Percentiles rank a stretch among this genome's conserved stretches.
Evolutionary conservation across 2,329 filamentous ascomycete species (phyloP).

Genomic region (Penicillium sp.): DNA sequence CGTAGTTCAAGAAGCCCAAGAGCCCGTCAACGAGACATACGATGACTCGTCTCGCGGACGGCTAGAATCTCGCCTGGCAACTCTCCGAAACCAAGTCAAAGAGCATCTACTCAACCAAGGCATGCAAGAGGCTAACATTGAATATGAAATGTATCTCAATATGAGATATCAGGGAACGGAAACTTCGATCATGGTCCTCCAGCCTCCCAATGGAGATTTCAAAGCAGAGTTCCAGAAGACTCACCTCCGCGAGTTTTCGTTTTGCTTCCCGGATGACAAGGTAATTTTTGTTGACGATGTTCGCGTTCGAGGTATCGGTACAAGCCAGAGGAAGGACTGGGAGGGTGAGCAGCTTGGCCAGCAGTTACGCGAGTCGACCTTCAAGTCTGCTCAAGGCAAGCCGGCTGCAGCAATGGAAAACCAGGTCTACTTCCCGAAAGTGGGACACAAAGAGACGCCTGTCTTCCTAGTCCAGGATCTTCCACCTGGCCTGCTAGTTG

Average conservation of each 20-base stretch:
- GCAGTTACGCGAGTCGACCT: conserved; percentile 58
- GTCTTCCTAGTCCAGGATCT: conserved; percentile 40
- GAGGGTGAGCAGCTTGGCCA: conserved; percentile 65
- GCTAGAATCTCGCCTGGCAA: conserved; percentile 54
- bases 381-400: conserved; percentile 34
- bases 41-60: conserved; percentile 44
- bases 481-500: conserved; percentile 20
- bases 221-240: conserved; percentile 81
- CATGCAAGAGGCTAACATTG: conserved; percentile 27
- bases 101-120: conserved; percentile 58
- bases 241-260: conserved; percentile 90
- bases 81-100: conserved; percentile 69
- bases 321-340: conserved; percentile 62
- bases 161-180: conserved; percentile 58
- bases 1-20: conserved; percentile 86
- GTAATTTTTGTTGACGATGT: conserved; percentile 91
- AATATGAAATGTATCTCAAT: conserved; percentile 52
- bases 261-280: conserved; percentile 71
- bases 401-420: conserved; percentile 53
- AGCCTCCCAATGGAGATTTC: conserved; percentile 77
- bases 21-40: conserved; percentile 29
- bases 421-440: conserved; percentile 59
- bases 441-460: conserved; percentile 39
- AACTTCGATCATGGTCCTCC: conserved; percentile 54
- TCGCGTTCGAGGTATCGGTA: conserved; percentile 82